Evolutionary conservation across 2,329 filamentous ascomycete genomes (phyloP).

Genomic region (Ceratocystis albifundus): DNA sequence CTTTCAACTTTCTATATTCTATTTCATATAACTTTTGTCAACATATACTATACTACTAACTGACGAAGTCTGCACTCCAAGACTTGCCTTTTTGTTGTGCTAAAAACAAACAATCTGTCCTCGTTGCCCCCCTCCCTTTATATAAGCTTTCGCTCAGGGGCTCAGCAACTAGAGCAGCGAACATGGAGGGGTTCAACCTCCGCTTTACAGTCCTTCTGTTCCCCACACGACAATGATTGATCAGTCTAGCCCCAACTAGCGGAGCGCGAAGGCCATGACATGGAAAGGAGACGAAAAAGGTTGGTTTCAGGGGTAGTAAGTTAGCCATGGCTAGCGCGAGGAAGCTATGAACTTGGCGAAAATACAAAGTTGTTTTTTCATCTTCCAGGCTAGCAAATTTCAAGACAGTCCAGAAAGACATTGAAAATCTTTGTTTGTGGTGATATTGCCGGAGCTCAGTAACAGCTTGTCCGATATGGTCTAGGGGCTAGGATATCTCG

Average conservation of each 20-base stretch:
- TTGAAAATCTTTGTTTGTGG: background rate
- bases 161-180: background rate
- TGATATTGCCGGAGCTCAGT: fast-evolving
- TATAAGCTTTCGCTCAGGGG: conserved; percentile 3
- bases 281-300: background rate
- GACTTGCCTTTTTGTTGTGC: background rate
- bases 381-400: background rate
- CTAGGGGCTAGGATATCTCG: conserved; percentile 18
- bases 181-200: background rate
- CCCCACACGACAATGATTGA: background rate
- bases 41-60: too few species aligned
- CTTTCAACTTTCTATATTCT: background rate
- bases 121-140: background rate
- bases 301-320: background rate
- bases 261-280: too few species aligned
- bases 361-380: background rate
- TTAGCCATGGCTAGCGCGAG: background rate
- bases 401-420: too few species aligned
- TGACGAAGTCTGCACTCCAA: background rate
- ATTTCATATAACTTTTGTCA: background rate
- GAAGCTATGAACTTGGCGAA: background rate
- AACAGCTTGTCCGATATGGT: conserved; percentile 18
- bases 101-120: conserved; percentile 1
- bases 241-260: too few species aligned
- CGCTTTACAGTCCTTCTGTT: background rate